phyloP scores from a whole-genome alignment of 495 filamentous ascomycete species.

The Zalerion maritima region DNA sequence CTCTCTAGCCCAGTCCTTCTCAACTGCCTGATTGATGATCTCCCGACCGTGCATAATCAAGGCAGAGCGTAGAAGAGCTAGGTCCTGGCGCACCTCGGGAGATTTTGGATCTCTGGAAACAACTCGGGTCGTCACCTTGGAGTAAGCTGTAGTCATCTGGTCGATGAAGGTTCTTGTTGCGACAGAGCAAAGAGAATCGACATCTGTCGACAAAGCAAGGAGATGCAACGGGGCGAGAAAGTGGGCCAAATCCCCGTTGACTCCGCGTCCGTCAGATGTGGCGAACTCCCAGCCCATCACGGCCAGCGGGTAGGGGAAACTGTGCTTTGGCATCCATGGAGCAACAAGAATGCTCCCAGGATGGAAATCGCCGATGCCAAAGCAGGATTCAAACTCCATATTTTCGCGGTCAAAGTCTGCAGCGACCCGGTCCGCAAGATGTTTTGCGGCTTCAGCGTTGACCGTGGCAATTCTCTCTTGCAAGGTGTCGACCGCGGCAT shows the following conservation, averaged over 20 bases:
- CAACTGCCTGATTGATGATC: conserved; percentile 2
- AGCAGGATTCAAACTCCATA: no score
- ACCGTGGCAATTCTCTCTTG: no score
- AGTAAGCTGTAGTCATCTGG: no score
- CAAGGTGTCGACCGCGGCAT: no score
- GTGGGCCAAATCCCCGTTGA: conserved; percentile 4
- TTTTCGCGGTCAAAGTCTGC: no score
- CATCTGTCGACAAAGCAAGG: background rate
- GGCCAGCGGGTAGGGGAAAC: background rate
- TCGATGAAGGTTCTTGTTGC: no score
- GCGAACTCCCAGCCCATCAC: conserved; percentile 4
- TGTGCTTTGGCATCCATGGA: background rate
- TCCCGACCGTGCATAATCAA: conserved; percentile 1
- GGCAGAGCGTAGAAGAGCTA: background rate
- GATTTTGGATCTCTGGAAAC: no score
- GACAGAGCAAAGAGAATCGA: background rate
- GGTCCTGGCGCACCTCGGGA: no score
- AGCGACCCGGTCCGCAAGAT: no score
- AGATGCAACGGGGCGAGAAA: conserved; percentile 1
- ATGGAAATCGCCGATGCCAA: conserved; percentile 1
- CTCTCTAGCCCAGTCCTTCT: background rate
- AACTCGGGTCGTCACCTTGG: background rate
- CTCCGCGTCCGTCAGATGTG: background rate
- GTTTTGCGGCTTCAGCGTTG: no score
- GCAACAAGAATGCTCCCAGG: conserved; percentile 1